Base-by-base conservation (phyloP, 768 basidiomycete genomes). In the Cyclocybe aegerita region DNA sequence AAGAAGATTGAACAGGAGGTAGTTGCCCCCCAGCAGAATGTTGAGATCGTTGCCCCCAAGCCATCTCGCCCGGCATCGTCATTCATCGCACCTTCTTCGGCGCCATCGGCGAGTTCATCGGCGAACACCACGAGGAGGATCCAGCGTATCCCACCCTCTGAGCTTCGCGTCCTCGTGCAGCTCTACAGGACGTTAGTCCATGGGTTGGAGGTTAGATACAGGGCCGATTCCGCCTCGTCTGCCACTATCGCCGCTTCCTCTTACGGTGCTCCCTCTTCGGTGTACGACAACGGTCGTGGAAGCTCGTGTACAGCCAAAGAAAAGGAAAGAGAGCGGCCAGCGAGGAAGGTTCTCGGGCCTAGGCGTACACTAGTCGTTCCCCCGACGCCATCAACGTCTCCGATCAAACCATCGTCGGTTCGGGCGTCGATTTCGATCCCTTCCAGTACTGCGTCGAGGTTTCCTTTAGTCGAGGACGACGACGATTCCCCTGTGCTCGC, bases 401-500 rank as follows among this genome's bases (percentile, higher is more conserved):
- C 23, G 23, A 23, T 23, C 23, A 23, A 23, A 23, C 23, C 23
- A 23, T 23, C 23, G 23, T 23, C 23, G 23, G 23, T 23, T 4
- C 23, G 23, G 23, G 23, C 23, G 4, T 23, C 23, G 23, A 23
- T 23, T 23, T 23, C 23, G 23, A 23, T 23, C 23, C 23, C 23
- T 23, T 23, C 23, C 23, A 23, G 23, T 23, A 23, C 23, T 23
- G 23, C 4, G 23, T 23, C 51, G 53, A 39, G 52, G 17, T 61
- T 63, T 32, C 62, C 62, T 2, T 41, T 63, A 1, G 56, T 63
- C 48, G 62, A 63, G 17, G 62, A 63, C 7, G 61, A 62, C n/a
- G 56, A 53, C 9, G 60, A 59, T 12, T 10, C 15, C 23, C 23
- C 23, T 23, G 23, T 23, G 23, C 23, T 23, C 23, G 23, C 23